Evolutionary conservation across 2,329 filamentous ascomycete genomes (phyloP).

Genomic region (Tolypocladium tundrense): DNA sequence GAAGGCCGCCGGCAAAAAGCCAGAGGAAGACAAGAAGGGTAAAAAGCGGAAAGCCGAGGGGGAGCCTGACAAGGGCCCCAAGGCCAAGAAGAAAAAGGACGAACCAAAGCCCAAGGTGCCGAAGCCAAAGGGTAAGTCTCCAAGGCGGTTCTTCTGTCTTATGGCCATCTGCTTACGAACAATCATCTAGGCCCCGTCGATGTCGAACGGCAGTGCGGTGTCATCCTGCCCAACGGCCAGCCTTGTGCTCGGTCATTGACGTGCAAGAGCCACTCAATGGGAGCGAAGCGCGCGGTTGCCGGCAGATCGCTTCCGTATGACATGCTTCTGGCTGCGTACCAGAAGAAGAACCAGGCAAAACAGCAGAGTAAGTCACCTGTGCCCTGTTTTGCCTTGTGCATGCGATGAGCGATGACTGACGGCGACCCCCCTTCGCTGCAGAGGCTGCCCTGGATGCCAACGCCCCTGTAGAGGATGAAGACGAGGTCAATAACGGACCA

Average conservation of each 20-base stretch:
- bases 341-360: constrained; percentile 98
- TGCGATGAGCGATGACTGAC: background rate
- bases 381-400: background rate
- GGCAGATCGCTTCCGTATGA: constrained; percentile 84
- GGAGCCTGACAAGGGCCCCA: constrained; percentile 72
- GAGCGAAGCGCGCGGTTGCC: constrained; percentile 78
- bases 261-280: constrained; percentile 94
- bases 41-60: constrained; percentile 72
- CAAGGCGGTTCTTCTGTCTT: background rate
- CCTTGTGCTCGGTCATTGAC: constrained; percentile 82
- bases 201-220: constrained; percentile 88
- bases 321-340: constrained; percentile 78
- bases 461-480: constrained; percentile 77
- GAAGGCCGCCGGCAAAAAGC: constrained; percentile 60
- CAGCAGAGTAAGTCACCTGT: constrained; percentile 66
- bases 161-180: background rate
- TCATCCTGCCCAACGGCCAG: constrained; percentile 72
- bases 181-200: constrained; percentile 61
- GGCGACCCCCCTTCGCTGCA: constrained; percentile 23
- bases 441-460: constrained; percentile 93
- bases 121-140: constrained; percentile 62
- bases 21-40: constrained; percentile 54
- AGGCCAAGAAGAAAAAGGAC: constrained; percentile 92
- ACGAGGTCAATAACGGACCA: constrained; percentile 67
- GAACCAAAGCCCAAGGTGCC: constrained; percentile 74